Conservation (phyloP, 2,329 filamentous ascomycete species). For the Alternaria brassicae region DNA sequence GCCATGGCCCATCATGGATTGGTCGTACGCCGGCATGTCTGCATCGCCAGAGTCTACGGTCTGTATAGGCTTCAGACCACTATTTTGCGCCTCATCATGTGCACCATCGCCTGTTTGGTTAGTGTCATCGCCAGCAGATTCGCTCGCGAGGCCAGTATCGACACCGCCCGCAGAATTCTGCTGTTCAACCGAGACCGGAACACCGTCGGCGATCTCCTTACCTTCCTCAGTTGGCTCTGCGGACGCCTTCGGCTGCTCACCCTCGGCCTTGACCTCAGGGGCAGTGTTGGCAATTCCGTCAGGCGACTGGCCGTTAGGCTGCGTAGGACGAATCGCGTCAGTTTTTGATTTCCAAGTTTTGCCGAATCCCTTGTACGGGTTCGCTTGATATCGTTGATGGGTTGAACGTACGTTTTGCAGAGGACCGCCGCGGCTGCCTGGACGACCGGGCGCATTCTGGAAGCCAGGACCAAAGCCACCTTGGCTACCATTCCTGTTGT, state of each 20-base stretch:
- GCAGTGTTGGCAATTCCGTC: conserved; percentile 42
- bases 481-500: conserved; percentile 52
- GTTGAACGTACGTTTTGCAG: conserved; percentile 46
- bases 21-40: conserved; percentile 31
- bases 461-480: conserved; percentile 43
- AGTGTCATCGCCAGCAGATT: conserved; percentile 24
- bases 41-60: conserved; percentile 42
- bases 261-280: conserved; percentile 41
- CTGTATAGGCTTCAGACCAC: conserved; percentile 45
- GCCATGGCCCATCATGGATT: conserved; percentile 38
- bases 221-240: conserved; percentile 39
- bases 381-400: conserved; percentile 27
- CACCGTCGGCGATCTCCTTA: conserved; percentile 30
- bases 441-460: conserved; percentile 36
- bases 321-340: conserved; percentile 32
- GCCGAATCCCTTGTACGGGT: conserved; percentile 15
- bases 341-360: conserved; percentile 23
- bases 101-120: conserved; percentile 27
- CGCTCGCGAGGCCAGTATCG: conserved; percentile 12
- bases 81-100: conserved; percentile 20
- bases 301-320: conserved; percentile 45
- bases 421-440: conserved; percentile 41
- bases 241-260: conserved; percentile 33
- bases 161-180: conserved; percentile 12
- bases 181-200: conserved; percentile 13